Evolutionary conservation across 2,329 filamentous ascomycete species (phyloP), one percentile per base, ranked within the genome.

Genomic region (Cercospora sp.): DNA sequence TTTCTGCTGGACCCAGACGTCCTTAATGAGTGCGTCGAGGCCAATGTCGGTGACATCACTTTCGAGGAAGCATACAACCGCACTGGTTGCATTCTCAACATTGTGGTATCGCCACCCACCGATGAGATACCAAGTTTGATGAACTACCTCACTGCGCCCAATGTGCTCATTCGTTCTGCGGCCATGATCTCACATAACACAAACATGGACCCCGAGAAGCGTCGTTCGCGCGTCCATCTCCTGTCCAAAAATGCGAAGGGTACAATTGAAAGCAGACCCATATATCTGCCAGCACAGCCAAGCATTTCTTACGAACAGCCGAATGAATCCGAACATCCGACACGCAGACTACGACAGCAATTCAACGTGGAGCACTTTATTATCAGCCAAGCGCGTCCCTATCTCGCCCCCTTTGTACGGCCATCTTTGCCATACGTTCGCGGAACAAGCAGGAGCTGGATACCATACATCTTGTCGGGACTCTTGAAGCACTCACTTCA

Each of bases 351-450:
- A 31, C 88, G 90, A 6, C 91, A 94, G 80, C 86, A 94, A 10
- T 95, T 95, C 85, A 96, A 96, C 77, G 92, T 96, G 63, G 96
- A 97, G 77, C 94, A 97, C 82, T 97, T 96, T 80, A 93, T 98
- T 71, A 89, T 98, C 72, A 95, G 91, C 72, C 94, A 97, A 81
- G 93, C 94, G 0, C 87, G 94, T 3, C 94, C 94, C 0, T 97
- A 96, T 79, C 84, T 97, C 16, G 90, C 94, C 30, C 94, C 94
- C 0, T 95, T 97, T 74, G 84, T 75, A 3, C 66, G 70, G 7
- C 75, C 74, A 13, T 75, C 75, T 3, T 70, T 74, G 2, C 69
- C 72, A n/a, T 73, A 75, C 63, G 39, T 69, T 7, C 71, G 71
- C 5, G 65, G 67, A 6, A 39, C 58, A 13, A 55, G 45, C 42